Evolutionary conservation across 1,139 yeast species (phyloP).

Genomic region (Yueomyces sp.): DNA sequence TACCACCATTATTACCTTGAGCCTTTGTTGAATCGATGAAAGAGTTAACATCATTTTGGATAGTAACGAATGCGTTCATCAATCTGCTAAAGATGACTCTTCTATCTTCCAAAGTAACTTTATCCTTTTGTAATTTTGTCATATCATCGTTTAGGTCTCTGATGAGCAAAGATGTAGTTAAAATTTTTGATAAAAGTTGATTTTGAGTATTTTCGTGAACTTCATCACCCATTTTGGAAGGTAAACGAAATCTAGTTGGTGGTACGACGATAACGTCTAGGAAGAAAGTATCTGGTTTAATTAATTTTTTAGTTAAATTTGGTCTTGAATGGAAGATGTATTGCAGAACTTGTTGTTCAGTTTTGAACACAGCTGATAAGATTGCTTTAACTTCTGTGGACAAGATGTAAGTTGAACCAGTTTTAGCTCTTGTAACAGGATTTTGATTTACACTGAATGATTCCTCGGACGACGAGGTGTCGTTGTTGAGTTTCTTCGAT

Average conservation of each 20-base stretch:
- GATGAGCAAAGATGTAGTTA: slow-evolving; percentile 69
- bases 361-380: slow-evolving; percentile 58
- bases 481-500: slow-evolving; percentile 16
- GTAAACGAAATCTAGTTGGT: slow-evolving; percentile 91
- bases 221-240: slow-evolving; percentile 94
- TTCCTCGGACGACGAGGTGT: slow-evolving; percentile 9
- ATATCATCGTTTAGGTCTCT: slow-evolving; percentile 82
- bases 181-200: slow-evolving; percentile 67
- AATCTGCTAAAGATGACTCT: slow-evolving; percentile 73
- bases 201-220: slow-evolving; percentile 91
- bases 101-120: slow-evolving; percentile 53
- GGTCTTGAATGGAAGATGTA: slow-evolving; percentile 74
- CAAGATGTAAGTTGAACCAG: slow-evolving; percentile 72
- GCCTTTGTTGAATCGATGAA: slow-evolving; percentile 87
- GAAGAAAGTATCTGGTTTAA: slow-evolving; percentile 83
- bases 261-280: slow-evolving; percentile 83
- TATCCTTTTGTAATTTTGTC: slow-evolving; percentile 47
- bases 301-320: slow-evolving; percentile 30
- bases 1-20: slow-evolving; percentile 52
- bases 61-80: slow-evolving; percentile 88
- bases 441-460: slow-evolving; percentile 19
- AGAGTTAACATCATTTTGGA: slow-evolving; percentile 92
- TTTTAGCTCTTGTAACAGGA: slow-evolving; percentile 40
- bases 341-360: slow-evolving; percentile 52
- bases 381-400: slow-evolving; percentile 80